phyloP scores from a whole-genome alignment of 2,329 filamentous ascomycete genomes.

The Cryoendolithus antarcticus region DNA sequence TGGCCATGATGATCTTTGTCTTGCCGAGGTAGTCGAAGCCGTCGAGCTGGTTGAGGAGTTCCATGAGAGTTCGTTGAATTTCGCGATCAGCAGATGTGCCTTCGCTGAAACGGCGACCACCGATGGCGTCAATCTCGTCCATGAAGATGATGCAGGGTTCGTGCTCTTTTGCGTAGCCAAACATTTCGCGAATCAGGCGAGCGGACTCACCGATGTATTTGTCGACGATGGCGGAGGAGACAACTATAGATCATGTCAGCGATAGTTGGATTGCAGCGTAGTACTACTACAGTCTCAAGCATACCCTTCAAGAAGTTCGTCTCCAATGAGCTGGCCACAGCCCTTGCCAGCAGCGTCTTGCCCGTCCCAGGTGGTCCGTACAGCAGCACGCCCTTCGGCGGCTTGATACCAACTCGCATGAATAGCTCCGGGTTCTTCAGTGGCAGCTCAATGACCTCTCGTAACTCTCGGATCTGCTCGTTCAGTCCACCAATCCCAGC shows the following conservation, averaged over 20 bases:
- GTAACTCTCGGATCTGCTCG: constrained; percentile 92
- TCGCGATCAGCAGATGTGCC: constrained; percentile 95
- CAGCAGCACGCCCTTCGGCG: constrained; percentile 89
- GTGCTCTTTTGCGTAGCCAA: constrained; percentile 97
- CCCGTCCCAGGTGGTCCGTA: constrained; percentile 95
- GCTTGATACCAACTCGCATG: constrained; percentile 93
- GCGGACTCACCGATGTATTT: constrained; percentile 99
- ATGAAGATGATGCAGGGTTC: constrained; percentile 99
- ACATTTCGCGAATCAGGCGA: constrained; percentile 96
- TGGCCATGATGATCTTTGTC: constrained; percentile 99
- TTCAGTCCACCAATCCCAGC: constrained; percentile 95
- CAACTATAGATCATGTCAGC: constrained; percentile 46
- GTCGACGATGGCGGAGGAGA: constrained; percentile 97
- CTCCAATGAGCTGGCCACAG: constrained; percentile 89
- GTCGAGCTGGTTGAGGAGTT: constrained; percentile 94
- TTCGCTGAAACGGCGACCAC: constrained; percentile 90
- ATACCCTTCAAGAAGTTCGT: constrained; percentile 96
- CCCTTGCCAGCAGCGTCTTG: constrained; percentile 87
- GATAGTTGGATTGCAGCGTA: background rate
- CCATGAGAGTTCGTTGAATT: constrained; percentile 97
- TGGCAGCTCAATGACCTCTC: constrained; percentile 94
- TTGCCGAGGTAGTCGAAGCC: constrained; percentile 99
- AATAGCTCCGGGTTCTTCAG: constrained; percentile 98
- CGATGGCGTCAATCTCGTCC: constrained; percentile 99
- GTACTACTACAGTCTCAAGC: background rate